Evolutionary conservation across 1,284 basidiomycete species (phyloP).

Genomic region (Sanghuangporus sanghuang): DNA sequence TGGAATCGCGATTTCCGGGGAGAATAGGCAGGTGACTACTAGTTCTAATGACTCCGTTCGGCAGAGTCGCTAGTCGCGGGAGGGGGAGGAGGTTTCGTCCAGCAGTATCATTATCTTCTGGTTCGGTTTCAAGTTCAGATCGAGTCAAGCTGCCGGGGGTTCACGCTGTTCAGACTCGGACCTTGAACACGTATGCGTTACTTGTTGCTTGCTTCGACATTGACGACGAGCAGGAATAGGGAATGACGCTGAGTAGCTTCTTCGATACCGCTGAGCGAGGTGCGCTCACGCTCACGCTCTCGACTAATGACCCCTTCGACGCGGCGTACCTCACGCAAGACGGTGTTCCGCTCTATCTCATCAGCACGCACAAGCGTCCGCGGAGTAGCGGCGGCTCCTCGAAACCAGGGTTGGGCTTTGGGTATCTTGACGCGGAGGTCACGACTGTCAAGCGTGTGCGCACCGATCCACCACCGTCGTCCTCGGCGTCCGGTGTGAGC

Average conservation of each 20-base stretch:
- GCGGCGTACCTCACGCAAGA: constrained; percentile 1
- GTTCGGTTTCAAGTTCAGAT: no score
- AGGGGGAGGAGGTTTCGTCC: no score
- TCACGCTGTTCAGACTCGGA: no score
- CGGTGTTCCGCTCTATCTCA: constrained; percentile 6
- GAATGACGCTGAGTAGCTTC: background rate
- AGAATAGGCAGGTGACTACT: no score
- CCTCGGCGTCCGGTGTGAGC: background rate
- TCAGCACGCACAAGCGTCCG: background rate
- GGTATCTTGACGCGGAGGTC: background rate
- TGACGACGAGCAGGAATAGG: background rate
- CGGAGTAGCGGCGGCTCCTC: background rate
- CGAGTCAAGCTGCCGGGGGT: no score
- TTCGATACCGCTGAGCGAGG: constrained; percentile 10
- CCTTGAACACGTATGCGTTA: no score
- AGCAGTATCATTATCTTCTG: no score
- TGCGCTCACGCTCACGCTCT: constrained; percentile 6
- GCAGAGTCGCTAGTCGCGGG: no score
- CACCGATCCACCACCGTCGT: background rate
- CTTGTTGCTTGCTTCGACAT: background rate
- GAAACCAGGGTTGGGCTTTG: background rate
- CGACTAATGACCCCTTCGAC: constrained; percentile 3
- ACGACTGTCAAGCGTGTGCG: background rate
- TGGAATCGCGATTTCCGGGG: no score
- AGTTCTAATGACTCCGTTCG: no score